phyloP scores from a whole-genome alignment of 169 alveolate genomes.

The Plasmodium relictum region DNA sequence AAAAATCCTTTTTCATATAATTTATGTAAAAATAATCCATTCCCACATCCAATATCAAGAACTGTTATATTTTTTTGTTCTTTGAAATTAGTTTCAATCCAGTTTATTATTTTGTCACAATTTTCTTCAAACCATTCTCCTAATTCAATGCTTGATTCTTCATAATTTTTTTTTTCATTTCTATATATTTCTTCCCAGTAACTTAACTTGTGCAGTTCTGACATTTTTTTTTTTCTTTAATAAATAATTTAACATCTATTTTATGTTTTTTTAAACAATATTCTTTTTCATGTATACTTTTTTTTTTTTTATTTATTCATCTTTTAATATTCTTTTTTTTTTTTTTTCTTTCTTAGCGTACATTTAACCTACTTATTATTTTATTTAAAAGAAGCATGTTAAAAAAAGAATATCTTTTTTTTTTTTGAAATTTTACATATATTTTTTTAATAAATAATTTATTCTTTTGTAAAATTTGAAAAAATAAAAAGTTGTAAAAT shows the following conservation, averaged over 20 bases:
- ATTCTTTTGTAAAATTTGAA: no score
- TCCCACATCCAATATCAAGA: constrained; percentile 85
- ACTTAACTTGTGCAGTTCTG: constrained; percentile 54
- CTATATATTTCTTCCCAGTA: constrained; percentile 74
- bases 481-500: no score
- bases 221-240: neutral
- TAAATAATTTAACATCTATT: neutral
- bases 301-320: neutral
- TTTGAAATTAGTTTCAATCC: constrained; percentile 40
- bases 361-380: no score
- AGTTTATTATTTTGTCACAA: constrained; percentile 64
- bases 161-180: constrained; percentile 64
- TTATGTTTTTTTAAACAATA: neutral
- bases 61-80: constrained; percentile 41
- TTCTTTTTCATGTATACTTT: neutral
- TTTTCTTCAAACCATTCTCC: constrained; percentile 79
- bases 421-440: no score
- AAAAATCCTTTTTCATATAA: constrained; percentile 62
- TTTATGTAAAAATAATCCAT: constrained; percentile 80
- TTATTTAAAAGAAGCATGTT: no score
- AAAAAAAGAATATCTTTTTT: no score
- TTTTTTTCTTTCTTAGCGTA: neutral
- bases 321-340: neutral
- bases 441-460: no score
- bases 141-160: constrained; percentile 48